Percentiles rank a stretch among this genome's conserved stretches.
These are phyloP conservation scores for Inga oerstediana DNA, from an alignment of 306 rosid species.

Conservation along the genomic window DNA sequence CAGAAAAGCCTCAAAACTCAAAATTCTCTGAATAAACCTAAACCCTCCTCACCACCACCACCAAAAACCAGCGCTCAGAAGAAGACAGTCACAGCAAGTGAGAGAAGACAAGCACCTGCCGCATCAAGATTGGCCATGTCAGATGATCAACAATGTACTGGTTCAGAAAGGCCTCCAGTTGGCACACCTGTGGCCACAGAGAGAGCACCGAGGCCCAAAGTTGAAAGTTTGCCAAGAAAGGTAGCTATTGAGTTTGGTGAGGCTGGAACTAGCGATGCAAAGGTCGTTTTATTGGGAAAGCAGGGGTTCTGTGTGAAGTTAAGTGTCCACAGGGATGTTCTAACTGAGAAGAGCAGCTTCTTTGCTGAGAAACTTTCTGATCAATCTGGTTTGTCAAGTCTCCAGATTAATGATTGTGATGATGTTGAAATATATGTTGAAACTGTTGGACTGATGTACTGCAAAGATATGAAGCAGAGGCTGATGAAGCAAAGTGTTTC, in stretches of 20 bases:
- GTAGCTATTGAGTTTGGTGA: constrained; percentile 97
- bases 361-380: constrained; percentile 68
- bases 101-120: constrained; percentile 53
- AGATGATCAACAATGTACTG: constrained; percentile 56
- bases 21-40: constrained; percentile 70
- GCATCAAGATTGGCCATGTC: constrained; percentile 59
- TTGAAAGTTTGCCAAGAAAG: constrained; percentile 76
- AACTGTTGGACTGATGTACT: constrained; percentile 91
- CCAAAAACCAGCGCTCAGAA: constrained; percentile 52
- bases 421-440: constrained; percentile 93
- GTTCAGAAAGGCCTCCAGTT: constrained; percentile 50
- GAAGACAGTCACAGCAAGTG: constrained; percentile 46
- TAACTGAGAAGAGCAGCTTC: constrained; percentile 61
- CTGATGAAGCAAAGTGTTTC: constrained; percentile 88
- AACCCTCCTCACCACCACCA: constrained; percentile 69
- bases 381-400: constrained; percentile 47
- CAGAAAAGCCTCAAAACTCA: constrained; percentile 79
- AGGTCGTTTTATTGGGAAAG: constrained; percentile 75
- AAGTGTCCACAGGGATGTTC: constrained; percentile 79
- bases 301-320: constrained; percentile 91
- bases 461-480: constrained; percentile 83
- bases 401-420: constrained; percentile 80
- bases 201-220: constrained; percentile 65
- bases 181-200: constrained; percentile 55
- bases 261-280: constrained; percentile 79